Evolutionary conservation across 1,139 yeast species (phyloP).

Genomic region (Geotrichum restrictum): DNA sequence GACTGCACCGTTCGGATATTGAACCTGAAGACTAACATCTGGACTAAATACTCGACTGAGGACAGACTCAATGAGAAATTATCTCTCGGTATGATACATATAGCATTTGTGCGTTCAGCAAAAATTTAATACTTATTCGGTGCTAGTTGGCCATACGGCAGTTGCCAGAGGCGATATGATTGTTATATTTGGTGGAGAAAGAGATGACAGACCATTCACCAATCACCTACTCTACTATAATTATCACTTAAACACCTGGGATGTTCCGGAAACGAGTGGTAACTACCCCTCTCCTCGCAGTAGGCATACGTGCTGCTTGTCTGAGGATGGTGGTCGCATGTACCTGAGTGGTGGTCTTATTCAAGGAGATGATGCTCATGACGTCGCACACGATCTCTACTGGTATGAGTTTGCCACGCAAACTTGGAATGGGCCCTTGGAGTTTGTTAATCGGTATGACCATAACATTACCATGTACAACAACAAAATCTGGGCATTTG

Average conservation of each 20-base stretch:
- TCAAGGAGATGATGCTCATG: conserved; percentile 27
- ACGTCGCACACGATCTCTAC: conserved; percentile 44
- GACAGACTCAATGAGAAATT: conserved; percentile 11
- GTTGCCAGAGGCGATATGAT: conserved; percentile 47
- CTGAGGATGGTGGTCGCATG: conserved; percentile 47
- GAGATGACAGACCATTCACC: conserved; percentile 38
- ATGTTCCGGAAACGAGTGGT: conserved; percentile 38
- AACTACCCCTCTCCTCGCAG: conserved; percentile 43
- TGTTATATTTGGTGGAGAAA: conserved; percentile 55
- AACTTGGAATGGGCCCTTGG: conserved; percentile 49
- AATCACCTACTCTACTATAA: conserved; percentile 29
- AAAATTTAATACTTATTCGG: neutral
- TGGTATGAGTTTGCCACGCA: conserved; percentile 48
- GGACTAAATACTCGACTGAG: conserved; percentile 38
- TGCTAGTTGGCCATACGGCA: conserved; percentile 50
- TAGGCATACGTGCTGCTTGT: conserved; percentile 57
- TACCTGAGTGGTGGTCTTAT: conserved; percentile 55
- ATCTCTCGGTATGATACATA: conserved; percentile 12
- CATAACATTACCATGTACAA: conserved; percentile 48
- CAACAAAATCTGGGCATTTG: conserved; percentile 55
- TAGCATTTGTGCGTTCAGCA: neutral
- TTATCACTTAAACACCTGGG: conserved; percentile 30
- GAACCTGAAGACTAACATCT: conserved; percentile 42
- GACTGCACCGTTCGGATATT: conserved; percentile 50
- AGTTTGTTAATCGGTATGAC: conserved; percentile 52